Conservation (phyloP, 2,329 filamentous ascomycete species). For the Fusarium robinianum region DNA sequence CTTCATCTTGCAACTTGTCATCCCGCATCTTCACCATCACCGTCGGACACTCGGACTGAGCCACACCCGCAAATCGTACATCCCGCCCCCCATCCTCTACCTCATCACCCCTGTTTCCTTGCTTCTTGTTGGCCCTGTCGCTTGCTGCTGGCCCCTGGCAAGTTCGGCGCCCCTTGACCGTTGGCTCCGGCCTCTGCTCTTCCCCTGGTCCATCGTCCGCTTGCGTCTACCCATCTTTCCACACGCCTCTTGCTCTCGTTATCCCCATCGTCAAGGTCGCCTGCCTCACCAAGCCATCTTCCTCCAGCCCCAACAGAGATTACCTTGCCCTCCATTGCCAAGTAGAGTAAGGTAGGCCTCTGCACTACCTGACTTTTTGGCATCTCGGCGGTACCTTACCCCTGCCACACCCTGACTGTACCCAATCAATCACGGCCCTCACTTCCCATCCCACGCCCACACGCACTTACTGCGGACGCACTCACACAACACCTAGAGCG, state of each 20-base stretch:
- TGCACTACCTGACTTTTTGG: slow-evolving; percentile 23
- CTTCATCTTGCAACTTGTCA: slow-evolving; percentile 17
- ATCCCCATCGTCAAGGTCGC: slow-evolving; percentile 19
- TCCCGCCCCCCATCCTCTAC: slow-evolving; percentile 24
- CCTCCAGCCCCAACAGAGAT: slow-evolving; percentile 23
- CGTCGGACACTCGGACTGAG: slow-evolving; percentile 22
- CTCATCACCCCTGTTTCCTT: slow-evolving; percentile 13
- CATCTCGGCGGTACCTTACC: slow-evolving; percentile 30
- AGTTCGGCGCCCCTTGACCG: slow-evolving; percentile 16
- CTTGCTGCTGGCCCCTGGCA: slow-evolving; percentile 22
- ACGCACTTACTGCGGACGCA: slow-evolving; percentile 24
- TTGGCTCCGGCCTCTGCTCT: slow-evolving; percentile 26
- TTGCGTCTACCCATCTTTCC: slow-evolving; percentile 24
- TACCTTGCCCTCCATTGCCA: slow-evolving; percentile 27
- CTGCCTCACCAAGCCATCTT: slow-evolving; percentile 23
- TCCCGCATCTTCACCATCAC: slow-evolving; percentile 11
- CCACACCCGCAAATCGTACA: slow-evolving; percentile 34
- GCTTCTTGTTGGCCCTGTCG: slow-evolving; percentile 15
- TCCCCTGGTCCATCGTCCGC: slow-evolving; percentile 19
- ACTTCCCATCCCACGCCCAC: slow-evolving; percentile 30
- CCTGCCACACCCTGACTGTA: slow-evolving; percentile 21
- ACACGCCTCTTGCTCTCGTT: slow-evolving; percentile 25
- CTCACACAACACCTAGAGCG: slow-evolving; percentile 16
- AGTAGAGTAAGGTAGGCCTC: slow-evolving; percentile 26
- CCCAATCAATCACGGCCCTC: slow-evolving; percentile 29